Base-by-base conservation (phyloP, 345 rosid species). In the Gynandropsis gynandra region DNA sequence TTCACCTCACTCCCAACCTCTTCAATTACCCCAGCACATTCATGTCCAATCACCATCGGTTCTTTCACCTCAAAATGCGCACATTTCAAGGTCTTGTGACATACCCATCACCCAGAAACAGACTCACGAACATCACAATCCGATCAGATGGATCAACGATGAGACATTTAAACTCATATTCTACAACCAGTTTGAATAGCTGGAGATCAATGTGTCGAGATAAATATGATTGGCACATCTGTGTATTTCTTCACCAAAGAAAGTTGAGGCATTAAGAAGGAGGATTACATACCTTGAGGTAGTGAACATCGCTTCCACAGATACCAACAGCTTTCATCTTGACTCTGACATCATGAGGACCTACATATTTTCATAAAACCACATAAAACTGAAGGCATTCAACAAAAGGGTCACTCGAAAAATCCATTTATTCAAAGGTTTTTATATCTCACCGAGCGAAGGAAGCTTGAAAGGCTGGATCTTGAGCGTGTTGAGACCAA, bases 31-130 rank as follows among this genome's bases (percentile, higher is more conserved):
- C 98, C 96, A 52, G 96, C 96, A 70, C 89, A 85, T 69, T 92
- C 96, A 50, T 80, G 98, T 34, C 98, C 96, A 16, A 92, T 82
- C 42, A 87, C 93, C 98, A 92, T 92, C 0, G 96, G 98, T 74
- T 87, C 81, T 76, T 85, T 79, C 65, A 89, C 98, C 0, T 81
- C 60, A 61, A 81, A 89, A 71, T 80, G 69, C 9, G 89, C 96
- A 31, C 78, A 76, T 63, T 81, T 72, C 94, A 86, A 61, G 24
- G 82, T 80, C 96, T 87, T 63, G 18, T 57, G 37, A 29, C 47
- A 45, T 46, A 33, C 10, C 37, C 35, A 37, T 9, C 1, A 58
- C 16, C 35, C 9, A 45, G 40, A 17, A 31, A 12, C 32, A 51
- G 39, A 8, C n/a, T 57, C 40, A 57, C 41, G 50, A 58, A 4